These are phyloP conservation scores for Xylogone sp. DNA, from an alignment of 2,329 filamentous ascomycete species.

Conservation along the genomic window DNA sequence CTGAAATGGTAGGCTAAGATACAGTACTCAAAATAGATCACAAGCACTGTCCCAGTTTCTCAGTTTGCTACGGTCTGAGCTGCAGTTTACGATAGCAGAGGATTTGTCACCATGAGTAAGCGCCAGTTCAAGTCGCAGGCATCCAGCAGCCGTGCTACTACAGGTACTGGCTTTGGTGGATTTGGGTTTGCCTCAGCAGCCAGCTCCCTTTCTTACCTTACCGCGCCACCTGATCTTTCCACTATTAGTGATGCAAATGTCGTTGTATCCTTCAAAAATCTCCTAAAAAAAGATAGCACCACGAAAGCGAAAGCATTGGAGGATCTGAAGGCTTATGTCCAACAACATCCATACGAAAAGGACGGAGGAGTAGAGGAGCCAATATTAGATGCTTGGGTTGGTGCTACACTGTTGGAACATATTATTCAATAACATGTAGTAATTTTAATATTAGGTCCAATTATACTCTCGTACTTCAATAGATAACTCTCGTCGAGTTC, in stretches of 20 bases:
- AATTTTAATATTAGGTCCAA: conserved; percentile 59
- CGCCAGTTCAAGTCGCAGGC: conserved; percentile 27
- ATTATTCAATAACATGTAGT: conserved; percentile 30
- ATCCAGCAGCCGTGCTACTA: conserved; percentile 28
- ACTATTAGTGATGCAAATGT: conserved; percentile 75
- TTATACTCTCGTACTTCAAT: conserved; percentile 87
- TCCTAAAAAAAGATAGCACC: conserved; percentile 87
- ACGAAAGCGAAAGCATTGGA: conserved; percentile 91
- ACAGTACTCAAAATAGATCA: background rate
- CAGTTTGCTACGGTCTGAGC: background rate
- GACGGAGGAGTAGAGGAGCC: conserved; percentile 70
- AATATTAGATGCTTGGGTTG: conserved; percentile 84
- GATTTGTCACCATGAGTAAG: conserved; percentile 28
- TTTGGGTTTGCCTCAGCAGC: conserved; percentile 31
- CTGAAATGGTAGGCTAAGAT: too few relatives aligned
- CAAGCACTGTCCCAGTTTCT: background rate
- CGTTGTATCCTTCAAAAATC: conserved; percentile 87
- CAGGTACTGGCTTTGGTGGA: conserved; percentile 18
- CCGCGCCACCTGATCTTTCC: conserved; percentile 78
- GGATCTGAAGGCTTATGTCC: conserved; percentile 67
- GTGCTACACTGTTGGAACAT: conserved; percentile 28
- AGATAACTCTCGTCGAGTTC: conserved; percentile 81
- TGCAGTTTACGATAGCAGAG: too few relatives aligned
- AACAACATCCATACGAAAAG: conserved; percentile 46
- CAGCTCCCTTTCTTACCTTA: conserved; percentile 74